Evolutionary conservation across 306 rosid genomes (phyloP).

Genomic region (Ochetophila trinervis): DNA sequence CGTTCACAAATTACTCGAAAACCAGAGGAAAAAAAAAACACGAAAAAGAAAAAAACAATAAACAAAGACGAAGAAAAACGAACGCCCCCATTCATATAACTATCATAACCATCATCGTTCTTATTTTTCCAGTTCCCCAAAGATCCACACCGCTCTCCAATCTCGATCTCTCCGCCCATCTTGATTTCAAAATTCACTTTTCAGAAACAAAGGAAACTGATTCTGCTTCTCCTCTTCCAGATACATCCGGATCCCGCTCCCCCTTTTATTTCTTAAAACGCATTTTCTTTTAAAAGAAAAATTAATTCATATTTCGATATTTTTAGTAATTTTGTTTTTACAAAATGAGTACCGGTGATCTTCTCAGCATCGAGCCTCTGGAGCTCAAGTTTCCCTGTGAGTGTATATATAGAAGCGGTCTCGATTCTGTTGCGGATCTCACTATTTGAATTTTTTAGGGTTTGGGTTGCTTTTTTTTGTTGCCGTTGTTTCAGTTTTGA

Average conservation of each 20-base stretch:
- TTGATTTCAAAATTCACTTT: background rate
- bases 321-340: background rate
- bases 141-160: background rate
- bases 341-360: constrained; percentile 79
- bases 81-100: constrained; percentile 18
- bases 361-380: constrained; percentile 78
- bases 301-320: background rate
- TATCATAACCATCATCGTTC: constrained; percentile 5
- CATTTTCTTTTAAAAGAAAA: background rate
- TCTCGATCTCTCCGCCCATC: constrained; percentile 46
- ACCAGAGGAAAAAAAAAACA: background rate
- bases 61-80: constrained; percentile 1
- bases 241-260: constrained; percentile 4
- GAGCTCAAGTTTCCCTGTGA: constrained; percentile 81
- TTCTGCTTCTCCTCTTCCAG: background rate
- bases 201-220: background rate
- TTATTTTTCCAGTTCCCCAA: constrained; percentile 10
- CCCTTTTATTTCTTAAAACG: constrained; percentile 12
- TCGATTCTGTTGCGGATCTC: constrained; percentile 24
- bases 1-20: background rate
- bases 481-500: too few species aligned
- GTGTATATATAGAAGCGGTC: constrained; percentile 21
- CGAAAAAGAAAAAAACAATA: constrained; percentile 21
- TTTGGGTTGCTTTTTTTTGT: constrained; percentile 11
- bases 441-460: constrained; percentile 20